Percentiles rank a stretch among this genome's conserved stretches.
Conservation (phyloP, 257 asterid genomes). For the Solanum acaule region DNA sequence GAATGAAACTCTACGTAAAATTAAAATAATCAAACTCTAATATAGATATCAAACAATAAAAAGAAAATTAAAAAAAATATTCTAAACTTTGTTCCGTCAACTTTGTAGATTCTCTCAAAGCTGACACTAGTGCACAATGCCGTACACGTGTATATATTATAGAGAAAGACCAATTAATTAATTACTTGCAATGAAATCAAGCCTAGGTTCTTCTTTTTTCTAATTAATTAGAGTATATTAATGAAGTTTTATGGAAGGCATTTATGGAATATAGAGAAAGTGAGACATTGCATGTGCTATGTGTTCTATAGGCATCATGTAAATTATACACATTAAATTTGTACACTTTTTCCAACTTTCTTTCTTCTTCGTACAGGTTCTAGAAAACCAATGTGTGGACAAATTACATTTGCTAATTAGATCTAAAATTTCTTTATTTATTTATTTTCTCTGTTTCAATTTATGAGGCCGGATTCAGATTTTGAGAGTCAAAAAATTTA, state of each 20-base stretch:
- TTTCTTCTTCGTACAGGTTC: background rate
- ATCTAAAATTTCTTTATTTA: too few species aligned
- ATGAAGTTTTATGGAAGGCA: background rate
- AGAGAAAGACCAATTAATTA: background rate
- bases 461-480: too few species aligned
- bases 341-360: background rate
- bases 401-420: background rate
- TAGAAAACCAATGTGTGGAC: background rate
- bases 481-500: too few species aligned
- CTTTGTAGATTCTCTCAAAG: background rate
- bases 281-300: background rate
- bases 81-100: background rate
- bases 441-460: too few species aligned
- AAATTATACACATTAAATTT: background rate
- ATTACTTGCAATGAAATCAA: background rate
- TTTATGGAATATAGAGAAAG: background rate
- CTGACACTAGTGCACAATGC: background rate
- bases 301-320: background rate
- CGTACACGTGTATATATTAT: background rate
- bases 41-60: fast-evolving
- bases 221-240: background rate
- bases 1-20: too few species aligned
- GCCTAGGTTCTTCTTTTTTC: background rate
- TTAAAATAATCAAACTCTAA: too few species aligned
- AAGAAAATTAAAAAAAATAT: background rate